Percentiles rank a stretch among this genome's conserved stretches.
These are phyloP conservation scores for Yarrowia yakushimensis DNA, from an alignment of 805 yeast species.

Conservation along the genomic window DNA sequence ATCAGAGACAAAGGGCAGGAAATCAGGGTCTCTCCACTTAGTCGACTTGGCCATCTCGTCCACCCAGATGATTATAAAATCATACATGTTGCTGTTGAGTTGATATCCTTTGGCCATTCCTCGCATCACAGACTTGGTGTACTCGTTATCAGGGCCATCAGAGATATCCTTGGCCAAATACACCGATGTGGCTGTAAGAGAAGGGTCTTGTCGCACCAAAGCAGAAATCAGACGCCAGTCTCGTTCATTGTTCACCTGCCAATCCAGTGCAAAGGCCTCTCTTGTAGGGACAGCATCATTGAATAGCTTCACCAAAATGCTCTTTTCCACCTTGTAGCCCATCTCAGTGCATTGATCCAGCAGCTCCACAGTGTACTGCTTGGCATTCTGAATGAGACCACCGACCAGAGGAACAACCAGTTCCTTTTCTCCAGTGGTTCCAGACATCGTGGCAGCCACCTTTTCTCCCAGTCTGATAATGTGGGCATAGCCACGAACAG, in stretches of 20 bases:
- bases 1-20: not conserved
- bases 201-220: not conserved
- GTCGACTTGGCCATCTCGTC: constrained; percentile 1
- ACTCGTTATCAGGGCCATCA: constrained; percentile 1
- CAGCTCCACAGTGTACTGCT: constrained; percentile 11
- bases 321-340: constrained; percentile 20
- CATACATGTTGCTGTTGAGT: not conserved
- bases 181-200: not conserved
- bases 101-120: constrained; percentile 10
- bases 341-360: constrained; percentile 11
- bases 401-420: constrained; percentile 9
- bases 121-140: not conserved
- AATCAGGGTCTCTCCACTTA: constrained; percentile 6
- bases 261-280: constrained; percentile 16
- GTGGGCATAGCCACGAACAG: not conserved
- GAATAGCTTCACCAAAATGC: constrained; percentile 6
- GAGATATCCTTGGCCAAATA: not conserved
- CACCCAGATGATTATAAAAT: constrained; percentile 2
- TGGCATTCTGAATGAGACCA: constrained; percentile 3
- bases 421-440: not conserved
- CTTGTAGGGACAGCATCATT: not conserved
- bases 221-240: constrained; percentile 16
- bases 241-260: not conserved
- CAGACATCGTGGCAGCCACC: not conserved
- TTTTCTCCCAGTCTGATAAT: constrained; percentile 3